A percentile compares a stretch with the other conserved stretches of the same genome.
These are phyloP conservation scores for Neurospora tetraspora DNA, from an alignment of 495 filamentous ascomycete genomes.

Conservation along the genomic window DNA sequence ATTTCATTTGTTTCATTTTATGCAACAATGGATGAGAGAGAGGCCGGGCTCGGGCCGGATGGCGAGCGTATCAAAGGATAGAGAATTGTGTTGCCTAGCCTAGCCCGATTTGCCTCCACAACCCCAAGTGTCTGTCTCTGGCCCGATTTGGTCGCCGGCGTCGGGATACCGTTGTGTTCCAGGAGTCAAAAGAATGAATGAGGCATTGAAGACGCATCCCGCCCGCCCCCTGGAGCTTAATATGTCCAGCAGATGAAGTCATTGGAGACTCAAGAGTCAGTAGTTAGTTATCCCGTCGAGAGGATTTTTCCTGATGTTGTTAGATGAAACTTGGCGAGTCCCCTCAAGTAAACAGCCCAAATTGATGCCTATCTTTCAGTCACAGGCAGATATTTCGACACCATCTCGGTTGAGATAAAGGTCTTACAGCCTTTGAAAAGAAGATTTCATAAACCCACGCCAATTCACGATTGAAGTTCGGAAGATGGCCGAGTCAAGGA, in stretches of 20 bases:
- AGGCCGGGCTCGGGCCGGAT: background rate
- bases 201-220: too few relatives aligned
- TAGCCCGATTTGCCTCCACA: background rate
- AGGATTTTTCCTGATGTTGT: background rate
- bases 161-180: too few relatives aligned
- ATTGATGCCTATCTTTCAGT: background rate
- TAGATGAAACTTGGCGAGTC: background rate
- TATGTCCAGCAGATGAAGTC: too few relatives aligned
- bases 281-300: too few relatives aligned
- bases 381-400: background rate
- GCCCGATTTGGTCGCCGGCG: too few relatives aligned
- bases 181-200: too few relatives aligned
- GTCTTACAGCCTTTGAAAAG: background rate
- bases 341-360: too few relatives aligned
- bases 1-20: background rate
- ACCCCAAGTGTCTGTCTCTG: background rate
- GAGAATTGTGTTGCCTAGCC: background rate
- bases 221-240: too few relatives aligned
- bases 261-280: too few relatives aligned
- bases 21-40: background rate
- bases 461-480: background rate
- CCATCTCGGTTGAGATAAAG: background rate
- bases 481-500: background rate
- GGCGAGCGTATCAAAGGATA: background rate
- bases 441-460: background rate